Base-by-base conservation (phyloP, 1,284 basidiomycete species). In the Rugosomyces carneus region DNA sequence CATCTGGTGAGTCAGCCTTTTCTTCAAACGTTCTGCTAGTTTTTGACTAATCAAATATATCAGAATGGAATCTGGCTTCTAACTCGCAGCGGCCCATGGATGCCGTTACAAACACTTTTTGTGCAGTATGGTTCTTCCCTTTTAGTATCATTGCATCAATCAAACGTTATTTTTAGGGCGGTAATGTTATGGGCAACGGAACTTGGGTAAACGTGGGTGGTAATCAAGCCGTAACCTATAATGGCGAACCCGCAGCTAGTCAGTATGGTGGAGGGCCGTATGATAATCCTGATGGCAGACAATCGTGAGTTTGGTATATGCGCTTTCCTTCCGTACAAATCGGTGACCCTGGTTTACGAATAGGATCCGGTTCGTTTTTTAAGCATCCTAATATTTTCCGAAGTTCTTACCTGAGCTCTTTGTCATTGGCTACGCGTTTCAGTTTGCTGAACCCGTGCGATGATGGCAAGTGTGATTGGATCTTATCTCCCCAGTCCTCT, bases 381-480 rank as follows among this genome's bases (percentile, higher is more conserved):
- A n/a, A 26, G 2, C 23, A 23, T 39, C 36, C 37, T 7, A n/a
- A 45, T 41, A 16, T 21, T 29, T 9, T 16, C n/a, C 31, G 31
- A 34, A 16, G 6, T 15, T n/a, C n/a, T 15, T 15, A 13, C 15
- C 31, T 34, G 31, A 15, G 4, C 31, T 15, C 3, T 29, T 10
- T 42, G 35, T 23, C 35, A 29, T 29, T 36, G 31, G 35, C 13
- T 20, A 2, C 21, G 26, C 26, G 10, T 41, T 21, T 7, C 48
- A 81, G 87, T 13, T 60, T 87, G 48, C 63, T 91, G 21, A 69
- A 78, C 42, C 80, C 85, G 2, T 87, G 84, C 58, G 79, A 84
- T 51, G 76, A 84, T 54, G 69, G 72, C 15, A 76, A 68, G 56
- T 78, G 81, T 56, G 75, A 89, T 55, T 84, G 87, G 75, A 55